Evolutionary conservation across 2,329 filamentous ascomycete species (phyloP).

Genomic region (Aureobasidium namibiae): DNA sequence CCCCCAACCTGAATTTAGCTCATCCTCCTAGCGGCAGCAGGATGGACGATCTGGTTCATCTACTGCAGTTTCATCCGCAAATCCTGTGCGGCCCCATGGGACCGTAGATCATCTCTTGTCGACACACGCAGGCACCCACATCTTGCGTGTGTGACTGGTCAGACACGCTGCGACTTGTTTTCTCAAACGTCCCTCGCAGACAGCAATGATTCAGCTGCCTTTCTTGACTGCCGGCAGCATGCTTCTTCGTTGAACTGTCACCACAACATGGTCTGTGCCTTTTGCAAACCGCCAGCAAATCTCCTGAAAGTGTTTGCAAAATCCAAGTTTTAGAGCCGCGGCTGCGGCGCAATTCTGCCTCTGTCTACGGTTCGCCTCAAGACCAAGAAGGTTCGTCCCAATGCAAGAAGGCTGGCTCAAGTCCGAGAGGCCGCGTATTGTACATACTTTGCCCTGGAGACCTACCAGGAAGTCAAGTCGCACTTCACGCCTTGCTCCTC

Average conservation of each 20-base stretch:
- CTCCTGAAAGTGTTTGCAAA: slow-evolving; percentile 2
- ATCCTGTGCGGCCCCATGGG: slow-evolving; percentile 5
- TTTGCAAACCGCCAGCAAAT: background rate
- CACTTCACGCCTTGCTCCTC: background rate
- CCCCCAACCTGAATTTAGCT: slow-evolving; percentile 1
- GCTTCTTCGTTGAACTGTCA: slow-evolving; percentile 1
- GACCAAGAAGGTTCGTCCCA: background rate
- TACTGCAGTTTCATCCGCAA: slow-evolving; percentile 10
- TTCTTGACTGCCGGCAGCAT: background rate
- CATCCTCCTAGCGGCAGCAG: slow-evolving; percentile 3
- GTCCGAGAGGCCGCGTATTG: background rate
- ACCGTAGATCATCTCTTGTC: slow-evolving; percentile 4
- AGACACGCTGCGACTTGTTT: background rate
- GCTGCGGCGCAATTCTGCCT: background rate
- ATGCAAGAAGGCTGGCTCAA: background rate
- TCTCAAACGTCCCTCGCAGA: background rate
- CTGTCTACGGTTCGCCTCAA: background rate
- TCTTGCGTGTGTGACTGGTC: background rate
- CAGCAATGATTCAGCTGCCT: background rate
- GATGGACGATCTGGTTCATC: slow-evolving; percentile 1
- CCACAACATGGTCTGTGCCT: background rate
- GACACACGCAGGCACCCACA: background rate
- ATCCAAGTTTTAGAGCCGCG: background rate
- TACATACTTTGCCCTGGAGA: background rate
- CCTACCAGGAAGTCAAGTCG: background rate